Base-by-base conservation (phyloP, 2,329 filamentous ascomycete species). In the Purpureocillium takamizusanense region DNA sequence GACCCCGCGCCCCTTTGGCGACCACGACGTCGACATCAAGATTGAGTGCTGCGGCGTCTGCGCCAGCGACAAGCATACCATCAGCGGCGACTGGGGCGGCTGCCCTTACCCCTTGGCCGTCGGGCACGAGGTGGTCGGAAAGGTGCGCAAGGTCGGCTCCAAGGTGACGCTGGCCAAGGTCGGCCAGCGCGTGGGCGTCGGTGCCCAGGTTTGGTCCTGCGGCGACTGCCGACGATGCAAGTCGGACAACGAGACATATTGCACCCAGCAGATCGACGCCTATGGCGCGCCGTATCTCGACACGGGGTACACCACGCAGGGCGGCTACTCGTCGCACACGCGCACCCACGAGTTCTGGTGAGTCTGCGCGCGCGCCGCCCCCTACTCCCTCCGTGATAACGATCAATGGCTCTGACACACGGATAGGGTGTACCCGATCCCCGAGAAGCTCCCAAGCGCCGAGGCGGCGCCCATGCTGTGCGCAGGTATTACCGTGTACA, bases 11-110 rank as follows among this genome's bases (percentile, higher is more conserved):
- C 83, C 84, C 14, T 94, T 94, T 57, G 86, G 82, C 47, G 85
- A 89, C 57, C 75, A 86, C 61, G 87, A 95, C 56, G 78, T 95
- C 51, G 87, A 94, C 57, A 77, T 95, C 63, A 83, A 89, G 69
- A 82, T 95, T 52, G 80, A 88, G 48, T 81, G 76, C 56, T 90
- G 85, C 54, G 84, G 86, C 54, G 72, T 87, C 38, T 87, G 83
- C 57, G 77, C 81, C 49, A 82, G 76, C 48, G 82, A 87, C 54
- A 67, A 83, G 35, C 82, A 85, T 63, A 85, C 78, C 42, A 72
- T 86, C 55, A 77, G 61, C 52, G 78, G 79, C 45, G 79, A 81
- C 44, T 85, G 81, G 81, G 79, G 76, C 42, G 66, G 63, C 28
- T 74, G 78, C 46, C 65, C 71, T 31, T 78, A 75, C 38, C 78